Percentiles rank a stretch among this genome's conserved stretches.
Evolutionary conservation across 352 stramenopile species (phyloP).

Genomic region (Vaucheria bursata): DNA sequence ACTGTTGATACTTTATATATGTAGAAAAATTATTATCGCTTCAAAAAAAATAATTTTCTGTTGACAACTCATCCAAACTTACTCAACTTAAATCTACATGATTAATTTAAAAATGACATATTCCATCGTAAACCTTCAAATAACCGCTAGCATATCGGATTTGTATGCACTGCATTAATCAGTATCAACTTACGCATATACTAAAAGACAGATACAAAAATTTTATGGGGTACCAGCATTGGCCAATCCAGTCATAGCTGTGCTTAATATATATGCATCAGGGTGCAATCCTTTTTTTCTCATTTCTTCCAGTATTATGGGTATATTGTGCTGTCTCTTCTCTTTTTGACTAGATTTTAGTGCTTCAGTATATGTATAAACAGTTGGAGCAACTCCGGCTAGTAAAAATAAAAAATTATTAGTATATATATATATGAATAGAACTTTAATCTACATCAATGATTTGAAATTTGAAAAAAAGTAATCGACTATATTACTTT

Average conservation of each 20-base stretch:
- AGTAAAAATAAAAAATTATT: not conserved
- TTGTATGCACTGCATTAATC: no score
- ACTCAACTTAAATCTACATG: no score
- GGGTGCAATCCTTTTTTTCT: not conserved
- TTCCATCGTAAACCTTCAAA: no score
- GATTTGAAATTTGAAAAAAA: not conserved
- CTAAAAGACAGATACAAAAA: no score
- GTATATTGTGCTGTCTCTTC: not conserved
- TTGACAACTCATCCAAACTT: no score
- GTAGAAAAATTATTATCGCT: no score
- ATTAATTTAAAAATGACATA: no score
- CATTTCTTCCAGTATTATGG: conserved; percentile 2
- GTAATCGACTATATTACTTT: not conserved
- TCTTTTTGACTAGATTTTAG: not conserved
- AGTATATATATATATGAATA: not conserved
- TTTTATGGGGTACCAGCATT: not conserved
- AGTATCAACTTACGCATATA: no score
- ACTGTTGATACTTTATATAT: no score
- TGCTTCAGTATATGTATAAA: not conserved
- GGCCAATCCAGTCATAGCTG: not conserved
- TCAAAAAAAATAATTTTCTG: no score
- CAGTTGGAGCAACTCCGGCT: not conserved
- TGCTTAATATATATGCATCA: not conserved
- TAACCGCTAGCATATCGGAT: no score
- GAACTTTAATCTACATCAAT: not conserved